Conservation (phyloP, 2,329 filamentous ascomycete genomes). For the Neofusicoccum cordaticola region DNA sequence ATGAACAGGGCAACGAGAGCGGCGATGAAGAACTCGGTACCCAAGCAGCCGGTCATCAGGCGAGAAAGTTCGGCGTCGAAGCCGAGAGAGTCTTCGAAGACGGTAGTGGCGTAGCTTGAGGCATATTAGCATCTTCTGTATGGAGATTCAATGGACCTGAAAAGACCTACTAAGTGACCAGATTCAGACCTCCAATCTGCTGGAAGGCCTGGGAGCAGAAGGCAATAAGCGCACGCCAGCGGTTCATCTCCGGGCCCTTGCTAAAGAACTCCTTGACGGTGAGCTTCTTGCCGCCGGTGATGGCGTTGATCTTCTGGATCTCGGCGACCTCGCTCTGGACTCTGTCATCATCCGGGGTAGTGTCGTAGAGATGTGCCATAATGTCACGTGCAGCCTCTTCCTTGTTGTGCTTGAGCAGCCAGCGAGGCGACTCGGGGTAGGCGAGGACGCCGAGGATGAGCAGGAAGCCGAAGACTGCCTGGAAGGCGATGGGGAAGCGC, state of each 20-base stretch:
- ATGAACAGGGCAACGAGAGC: slow-evolving; percentile 27
- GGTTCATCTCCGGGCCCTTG: slow-evolving; percentile 61
- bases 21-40: slow-evolving; percentile 31
- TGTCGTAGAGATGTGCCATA: slow-evolving; percentile 47
- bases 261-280: slow-evolving; percentile 55
- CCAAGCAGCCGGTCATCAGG: slow-evolving; percentile 21
- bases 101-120: slow-evolving; percentile 12
- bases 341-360: slow-evolving; percentile 51
- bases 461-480: slow-evolving; percentile 47
- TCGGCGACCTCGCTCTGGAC: slow-evolving; percentile 60
- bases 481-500: slow-evolving; percentile 54
- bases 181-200: slow-evolving; percentile 55
- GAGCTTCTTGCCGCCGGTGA: slow-evolving; percentile 36
- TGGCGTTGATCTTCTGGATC: slow-evolving; percentile 52
- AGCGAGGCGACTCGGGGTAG: slow-evolving; percentile 31
- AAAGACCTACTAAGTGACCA: slow-evolving; percentile 14
- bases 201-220: slow-evolving; percentile 62
- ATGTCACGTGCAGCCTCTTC: slow-evolving; percentile 50
- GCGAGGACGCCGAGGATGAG: slow-evolving; percentile 41
- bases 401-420: slow-evolving; percentile 34
- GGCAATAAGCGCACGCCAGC: slow-evolving; percentile 60
- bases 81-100: slow-evolving; percentile 15
- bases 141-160: background rate
- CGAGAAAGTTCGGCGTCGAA: slow-evolving; percentile 31
- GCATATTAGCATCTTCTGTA: background rate